Percentiles rank a stretch among this genome's conserved stretches.
Evolutionary conservation across 495 filamentous ascomycete genomes (phyloP).

Genomic region (Terfezia claveryi): DNA sequence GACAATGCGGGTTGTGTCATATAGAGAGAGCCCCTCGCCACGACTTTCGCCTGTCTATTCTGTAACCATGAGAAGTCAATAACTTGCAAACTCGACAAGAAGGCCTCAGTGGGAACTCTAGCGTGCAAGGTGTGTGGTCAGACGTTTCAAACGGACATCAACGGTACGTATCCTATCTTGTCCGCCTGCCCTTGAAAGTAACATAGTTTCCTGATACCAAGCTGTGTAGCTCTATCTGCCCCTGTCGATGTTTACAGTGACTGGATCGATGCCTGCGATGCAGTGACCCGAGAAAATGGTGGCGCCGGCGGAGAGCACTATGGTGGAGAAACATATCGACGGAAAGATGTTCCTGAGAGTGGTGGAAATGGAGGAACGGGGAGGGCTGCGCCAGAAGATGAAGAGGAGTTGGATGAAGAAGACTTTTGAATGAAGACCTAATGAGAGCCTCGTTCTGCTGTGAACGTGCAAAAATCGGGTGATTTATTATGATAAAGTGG

Average conservation of each 20-base stretch:
- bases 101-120: conserved; percentile 58
- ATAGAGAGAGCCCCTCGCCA: conserved; percentile 52
- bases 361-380: conserved; percentile 14
- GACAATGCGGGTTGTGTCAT: background rate
- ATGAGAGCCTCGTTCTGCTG: too few relatives aligned
- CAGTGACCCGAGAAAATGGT: conserved; percentile 35
- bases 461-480: too few relatives aligned
- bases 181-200: background rate
- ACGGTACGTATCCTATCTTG: conserved; percentile 38
- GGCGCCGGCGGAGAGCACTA: conserved; percentile 22
- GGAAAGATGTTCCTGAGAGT: conserved; percentile 16
- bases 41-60: conserved; percentile 83
- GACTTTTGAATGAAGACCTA: background rate
- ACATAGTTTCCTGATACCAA: background rate
- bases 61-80: conserved; percentile 94
- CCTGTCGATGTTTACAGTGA: conserved; percentile 91
- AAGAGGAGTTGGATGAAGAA: conserved; percentile 31
- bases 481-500: too few relatives aligned
- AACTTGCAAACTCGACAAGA: conserved; percentile 75
- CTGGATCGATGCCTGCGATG: conserved; percentile 94
- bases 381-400: conserved; percentile 24
- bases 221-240: conserved; percentile 1
- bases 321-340: conserved; percentile 18
- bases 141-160: conserved; percentile 73
- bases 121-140: conserved; percentile 87